Base-by-base conservation (phyloP, 768 basidiomycete species). In the Suillus clintonianus region DNA sequence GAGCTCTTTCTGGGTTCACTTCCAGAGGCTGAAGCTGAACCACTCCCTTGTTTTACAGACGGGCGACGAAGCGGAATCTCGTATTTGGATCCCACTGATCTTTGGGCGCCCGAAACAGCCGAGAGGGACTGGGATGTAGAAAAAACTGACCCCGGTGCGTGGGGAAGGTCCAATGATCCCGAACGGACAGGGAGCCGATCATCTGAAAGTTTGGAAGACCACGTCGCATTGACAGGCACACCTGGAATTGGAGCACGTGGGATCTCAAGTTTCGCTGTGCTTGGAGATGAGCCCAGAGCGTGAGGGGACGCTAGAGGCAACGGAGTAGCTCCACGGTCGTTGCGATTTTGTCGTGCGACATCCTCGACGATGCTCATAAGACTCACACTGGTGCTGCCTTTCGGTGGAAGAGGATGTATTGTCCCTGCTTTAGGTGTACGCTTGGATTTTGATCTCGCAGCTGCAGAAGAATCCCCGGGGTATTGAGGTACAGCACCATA, bases 351-450 rank as follows among this genome's bases (percentile, higher is more conserved):
- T 53, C 76, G 76, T 30, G 87, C 73, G 51, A 90, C 85, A 62
- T 80, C 83, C 68, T 90, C 88, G 10, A 91, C 86, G 66, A 91
- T 86, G 68, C 84, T 86, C 88, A 91, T 87, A 70, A 90, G 74
- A 48, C 83, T 88, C 45, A 69, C 68, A 22, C 64, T 71, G 10
- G 60, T 45, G 11, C 60, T 69, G 6, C 74, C 68, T 3, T 74
- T 74, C 15, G 34, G 17, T 11, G 55, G 19, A 0, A 55, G 48
- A 19, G 55, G 55, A 37, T 67, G 65, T 2, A 62, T 30, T 19
- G 41, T 60, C 4, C 55, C 62, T 11, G 50, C 59, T 60, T 36
- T 68, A 5, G 50, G n/a, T 8, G 27, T 37, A 9, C 54, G 61
- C 36, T 67, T 72, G 6, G 64, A 11, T 36, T 62, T 67, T 5